phyloP scores from a whole-genome alignment of 306 rosid genomes.

The Abrus precatorius region DNA sequence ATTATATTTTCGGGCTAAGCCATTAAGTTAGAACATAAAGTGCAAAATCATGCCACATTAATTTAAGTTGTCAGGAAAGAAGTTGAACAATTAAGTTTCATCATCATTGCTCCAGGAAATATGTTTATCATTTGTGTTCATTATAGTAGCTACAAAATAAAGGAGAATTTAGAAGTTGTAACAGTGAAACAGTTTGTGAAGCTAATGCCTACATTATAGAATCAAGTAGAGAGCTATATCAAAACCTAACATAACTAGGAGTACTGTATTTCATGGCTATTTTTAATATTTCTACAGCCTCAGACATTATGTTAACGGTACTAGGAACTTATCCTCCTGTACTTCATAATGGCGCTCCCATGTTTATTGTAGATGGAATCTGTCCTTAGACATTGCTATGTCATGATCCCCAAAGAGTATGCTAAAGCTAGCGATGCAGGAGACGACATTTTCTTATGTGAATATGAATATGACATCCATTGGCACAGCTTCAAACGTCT shows the following conservation, averaged over 20 bases:
- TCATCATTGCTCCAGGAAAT: neutral
- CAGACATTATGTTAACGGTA: constrained; percentile 24
- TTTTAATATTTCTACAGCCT: constrained; percentile 26
- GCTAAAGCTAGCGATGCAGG: constrained; percentile 76
- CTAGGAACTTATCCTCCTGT: constrained; percentile 29
- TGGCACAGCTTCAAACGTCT: constrained; percentile 94
- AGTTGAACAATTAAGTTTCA: neutral
- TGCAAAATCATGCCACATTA: neutral
- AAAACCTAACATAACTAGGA: constrained; percentile 13
- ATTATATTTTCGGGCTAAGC: constrained; percentile 4
- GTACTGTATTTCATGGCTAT: constrained; percentile 20
- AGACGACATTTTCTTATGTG: constrained; percentile 88
- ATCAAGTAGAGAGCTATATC: constrained; percentile 9
- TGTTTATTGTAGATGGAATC: constrained; percentile 78
- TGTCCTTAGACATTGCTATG: constrained; percentile 79
- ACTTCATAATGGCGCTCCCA: constrained; percentile 37
- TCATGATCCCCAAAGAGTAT: constrained; percentile 80
- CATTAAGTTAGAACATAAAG: neutral
- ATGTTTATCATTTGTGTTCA: neutral
- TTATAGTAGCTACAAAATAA: neutral
- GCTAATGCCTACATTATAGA: neutral
- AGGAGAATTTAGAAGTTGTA: neutral
- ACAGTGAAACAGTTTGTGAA: constrained; percentile 14
- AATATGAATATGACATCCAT: constrained; percentile 88
- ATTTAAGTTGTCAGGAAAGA: constrained; percentile 14